A percentile compares a stretch with the other conserved stretches of the same genome.
Evolutionary conservation across 2,329 filamentous ascomycete species (phyloP).

Genomic region (Xylariaceae sp.): DNA sequence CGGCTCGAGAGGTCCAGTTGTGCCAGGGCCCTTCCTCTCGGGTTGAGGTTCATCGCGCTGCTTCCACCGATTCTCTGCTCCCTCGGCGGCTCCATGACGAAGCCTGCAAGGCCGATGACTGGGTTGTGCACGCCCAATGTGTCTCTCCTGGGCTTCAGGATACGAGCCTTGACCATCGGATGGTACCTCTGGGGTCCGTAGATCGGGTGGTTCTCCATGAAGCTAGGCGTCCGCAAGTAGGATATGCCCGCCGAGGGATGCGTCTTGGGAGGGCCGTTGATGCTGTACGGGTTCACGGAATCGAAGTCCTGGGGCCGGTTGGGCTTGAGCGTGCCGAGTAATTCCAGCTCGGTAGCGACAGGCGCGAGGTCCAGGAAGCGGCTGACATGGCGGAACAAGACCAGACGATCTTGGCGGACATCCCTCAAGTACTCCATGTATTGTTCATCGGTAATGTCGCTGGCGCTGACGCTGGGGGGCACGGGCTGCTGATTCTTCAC

Average conservation of each 20-base stretch:
- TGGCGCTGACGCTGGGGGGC: conserved; percentile 28
- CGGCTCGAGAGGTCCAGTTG: conserved; percentile 41
- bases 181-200: conserved; percentile 53
- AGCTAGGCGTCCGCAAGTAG: conserved; percentile 52
- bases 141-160: conserved; percentile 40
- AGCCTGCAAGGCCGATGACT: conserved; percentile 51
- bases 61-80: conserved; percentile 4
- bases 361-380: conserved; percentile 59
- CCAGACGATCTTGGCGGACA: conserved; percentile 46
- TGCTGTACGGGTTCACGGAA: conserved; percentile 40
- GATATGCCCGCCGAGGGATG: conserved; percentile 59
- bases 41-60: neutral
- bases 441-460: conserved; percentile 45
- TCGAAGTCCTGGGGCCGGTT: conserved; percentile 22
- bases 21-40: conserved; percentile 10
- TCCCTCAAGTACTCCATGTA: conserved; percentile 47
- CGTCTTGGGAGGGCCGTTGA: conserved; percentile 51
- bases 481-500: conserved; percentile 33
- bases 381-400: conserved; percentile 50
- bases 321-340: conserved; percentile 22
- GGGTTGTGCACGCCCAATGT: conserved; percentile 27
- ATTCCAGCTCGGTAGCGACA: conserved; percentile 30
- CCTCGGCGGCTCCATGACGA: conserved; percentile 36
- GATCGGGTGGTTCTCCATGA: conserved; percentile 54
- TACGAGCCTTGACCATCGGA: conserved; percentile 44